A percentile compares a stretch with the other conserved stretches of the same genome.
Evolutionary conservation across 345 rosid species (phyloP).

Genomic region (rapeseed (Brassica napus)): DNA sequence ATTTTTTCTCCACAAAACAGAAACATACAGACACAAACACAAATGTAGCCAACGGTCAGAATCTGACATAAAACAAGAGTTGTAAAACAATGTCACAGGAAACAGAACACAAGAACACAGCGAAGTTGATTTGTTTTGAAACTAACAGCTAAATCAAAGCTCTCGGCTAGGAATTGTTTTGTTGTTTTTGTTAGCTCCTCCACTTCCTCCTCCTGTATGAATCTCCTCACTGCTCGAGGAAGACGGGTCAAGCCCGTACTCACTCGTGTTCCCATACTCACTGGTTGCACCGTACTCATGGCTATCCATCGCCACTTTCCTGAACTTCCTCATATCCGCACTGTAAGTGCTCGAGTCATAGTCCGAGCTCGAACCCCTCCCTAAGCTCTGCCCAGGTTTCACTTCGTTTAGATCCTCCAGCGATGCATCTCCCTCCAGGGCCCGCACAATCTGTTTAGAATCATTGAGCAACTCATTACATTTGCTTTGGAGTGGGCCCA

Average conservation of each 20-base stretch:
- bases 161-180: slow-evolving; percentile 24
- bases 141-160: slow-evolving; percentile 32
- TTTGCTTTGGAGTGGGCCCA: neutral
- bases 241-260: slow-evolving; percentile 28
- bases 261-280: slow-evolving; percentile 63
- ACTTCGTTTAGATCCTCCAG: slow-evolving; percentile 60
- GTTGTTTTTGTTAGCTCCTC: slow-evolving; percentile 26
- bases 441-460: slow-evolving; percentile 66
- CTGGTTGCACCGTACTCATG: slow-evolving; percentile 58
- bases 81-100: neutral
- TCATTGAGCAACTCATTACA: neutral
- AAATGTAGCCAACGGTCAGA: slow-evolving; percentile 22
- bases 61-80: slow-evolving; percentile 9
- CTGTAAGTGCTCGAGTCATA: slow-evolving; percentile 66
- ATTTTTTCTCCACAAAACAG: neutral
- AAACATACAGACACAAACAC: slow-evolving; percentile 10
- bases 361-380: slow-evolving; percentile 63
- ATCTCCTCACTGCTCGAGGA: slow-evolving; percentile 51
- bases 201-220: slow-evolving; percentile 37
- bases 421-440: slow-evolving; percentile 81
- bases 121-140: slow-evolving; percentile 27
- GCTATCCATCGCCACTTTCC: slow-evolving; percentile 74
- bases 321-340: slow-evolving; percentile 70
- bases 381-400: slow-evolving; percentile 56
- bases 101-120: slow-evolving; percentile 22